Base-by-base conservation (phyloP, 495 filamentous ascomycete genomes). In the Sabuloglossum arenarium region DNA sequence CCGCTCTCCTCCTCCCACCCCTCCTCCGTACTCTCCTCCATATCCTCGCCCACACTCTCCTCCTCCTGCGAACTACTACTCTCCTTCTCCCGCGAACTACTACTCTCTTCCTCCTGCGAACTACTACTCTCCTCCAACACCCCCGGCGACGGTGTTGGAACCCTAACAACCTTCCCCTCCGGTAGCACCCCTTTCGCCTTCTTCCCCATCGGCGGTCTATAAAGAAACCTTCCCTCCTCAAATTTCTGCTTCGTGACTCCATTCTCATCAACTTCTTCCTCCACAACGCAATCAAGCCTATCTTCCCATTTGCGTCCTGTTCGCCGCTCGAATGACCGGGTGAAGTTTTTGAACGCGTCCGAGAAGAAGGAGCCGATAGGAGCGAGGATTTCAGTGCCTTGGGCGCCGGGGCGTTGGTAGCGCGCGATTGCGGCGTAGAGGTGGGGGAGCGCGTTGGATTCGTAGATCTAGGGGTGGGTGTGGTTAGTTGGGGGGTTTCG, bases 121-220 rank as follows among this genome's bases (percentile, higher is more conserved):
- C n/a, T n/a, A n/a, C n/a, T n/a, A n/a, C n/a, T n/a, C n/a, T n/a
- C n/a, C n/a, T n/a, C n/a, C n/a, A n/a, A n/a, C n/a, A n/a, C n/a
- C n/a, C n/a, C n/a, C n/a, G n/a, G n/a, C n/a, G n/a, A n/a, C n/a
- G n/a, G n/a, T n/a, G n/a, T n/a, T n/a, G n/a, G n/a, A n/a, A n/a
- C n/a, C n/a, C n/a, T n/a, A n/a, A n/a, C n/a, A n/a, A n/a, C n/a
- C n/a, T n/a, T n/a, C n/a, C n/a, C n/a, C n/a, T 94, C 94, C 61
- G 91, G 97, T 65, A 98, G 97, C 63, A 93, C 93, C 3, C 93
- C 93, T 0, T 97, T 97, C 62, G 76, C 82, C 54, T 85, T 97
- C 61, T 98, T 98, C 73, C 90, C 97, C 31, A 79, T 98, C 21
- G 79, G 97, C 61, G 97, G 91, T 16, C 79, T 93, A 14, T 37